Conservation (phyloP, 1,284 basidiomycete genomes). For the Naganishia sp. region DNA sequence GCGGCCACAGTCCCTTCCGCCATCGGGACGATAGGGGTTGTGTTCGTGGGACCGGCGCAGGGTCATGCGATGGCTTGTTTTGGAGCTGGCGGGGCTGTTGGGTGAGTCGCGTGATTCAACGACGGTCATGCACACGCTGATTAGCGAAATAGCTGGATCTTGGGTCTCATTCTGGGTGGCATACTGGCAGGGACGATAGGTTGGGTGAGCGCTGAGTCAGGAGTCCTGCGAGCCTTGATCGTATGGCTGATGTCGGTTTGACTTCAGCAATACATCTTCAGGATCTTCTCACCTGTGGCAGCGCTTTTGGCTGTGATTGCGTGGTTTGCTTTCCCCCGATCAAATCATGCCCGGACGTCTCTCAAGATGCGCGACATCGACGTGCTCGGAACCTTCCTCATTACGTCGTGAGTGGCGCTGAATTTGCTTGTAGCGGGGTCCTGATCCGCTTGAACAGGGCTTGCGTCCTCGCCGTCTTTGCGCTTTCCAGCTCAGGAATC, state of each 20-base stretch:
- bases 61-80: conserved; percentile 2
- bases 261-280: conserved; percentile 14
- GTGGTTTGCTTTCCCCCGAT: conserved; percentile 18
- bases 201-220: too few relatives aligned
- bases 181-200: conserved; percentile 2
- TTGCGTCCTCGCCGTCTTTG: not conserved
- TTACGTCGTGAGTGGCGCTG: not conserved
- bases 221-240: too few relatives aligned
- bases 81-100: conserved; percentile 1
- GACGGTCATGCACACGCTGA: not conserved
- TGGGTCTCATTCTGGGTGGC: not conserved
- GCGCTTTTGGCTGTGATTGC: conserved; percentile 8
- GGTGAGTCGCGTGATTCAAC: not conserved
- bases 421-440: too few relatives aligned
- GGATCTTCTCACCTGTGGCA: conserved; percentile 10
- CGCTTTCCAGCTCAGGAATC: conserved; percentile 6
- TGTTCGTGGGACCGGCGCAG: not conserved
- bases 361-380: conserved; percentile 1
- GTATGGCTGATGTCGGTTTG: not conserved
- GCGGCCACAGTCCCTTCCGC: conserved; percentile 10
- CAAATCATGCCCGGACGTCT: not conserved
- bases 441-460: not conserved
- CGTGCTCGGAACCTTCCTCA: conserved; percentile 4
- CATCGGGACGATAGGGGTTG: conserved; percentile 3
- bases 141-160: not conserved